These are phyloP conservation scores for Pulveroboletus frians DNA, from an alignment of 768 basidiomycete species.

Conservation along the genomic window DNA sequence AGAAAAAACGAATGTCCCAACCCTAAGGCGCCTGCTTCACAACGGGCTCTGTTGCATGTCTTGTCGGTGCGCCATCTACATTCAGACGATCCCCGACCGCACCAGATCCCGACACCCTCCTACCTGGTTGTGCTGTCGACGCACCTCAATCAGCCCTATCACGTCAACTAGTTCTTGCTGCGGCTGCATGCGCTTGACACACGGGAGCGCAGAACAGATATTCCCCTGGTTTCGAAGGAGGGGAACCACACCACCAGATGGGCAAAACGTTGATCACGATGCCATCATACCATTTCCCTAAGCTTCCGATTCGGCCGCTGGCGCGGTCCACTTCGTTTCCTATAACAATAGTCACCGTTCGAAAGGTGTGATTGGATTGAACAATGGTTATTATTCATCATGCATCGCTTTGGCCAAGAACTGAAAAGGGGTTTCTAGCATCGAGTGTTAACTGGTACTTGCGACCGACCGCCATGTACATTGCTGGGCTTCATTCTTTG, in stretches of 20 bases:
- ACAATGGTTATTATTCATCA: conserved; percentile 17
- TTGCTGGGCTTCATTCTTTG: conserved; percentile 22
- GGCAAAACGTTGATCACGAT: not conserved
- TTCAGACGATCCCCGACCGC: not conserved
- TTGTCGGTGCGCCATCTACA: not conserved
- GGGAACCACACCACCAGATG: not conserved
- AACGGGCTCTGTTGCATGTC: not conserved
- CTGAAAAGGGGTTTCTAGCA: conserved; percentile 13
- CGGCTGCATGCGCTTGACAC: no score
- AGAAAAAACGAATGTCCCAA: not conserved
- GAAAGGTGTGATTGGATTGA: not conserved
- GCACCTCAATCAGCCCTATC: not conserved
- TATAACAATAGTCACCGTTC: not conserved
- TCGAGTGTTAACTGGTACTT: not conserved
- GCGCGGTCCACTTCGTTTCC: not conserved
- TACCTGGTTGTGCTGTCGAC: not conserved
- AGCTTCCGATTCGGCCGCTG: not conserved
- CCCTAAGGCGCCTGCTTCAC: not conserved
- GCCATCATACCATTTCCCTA: not conserved
- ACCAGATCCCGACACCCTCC: not conserved
- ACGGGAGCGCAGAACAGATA: not conserved
- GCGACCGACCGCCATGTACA: conserved; percentile 23
- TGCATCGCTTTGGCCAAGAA: conserved; percentile 8
- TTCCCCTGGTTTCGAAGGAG: not conserved
- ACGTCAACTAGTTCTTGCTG: not conserved